Percentiles rank a stretch among this genome's conserved stretches.
Evolutionary conservation across 176 grass and related monocot species (phyloP).

Genomic region (Musa schizocarpa): DNA sequence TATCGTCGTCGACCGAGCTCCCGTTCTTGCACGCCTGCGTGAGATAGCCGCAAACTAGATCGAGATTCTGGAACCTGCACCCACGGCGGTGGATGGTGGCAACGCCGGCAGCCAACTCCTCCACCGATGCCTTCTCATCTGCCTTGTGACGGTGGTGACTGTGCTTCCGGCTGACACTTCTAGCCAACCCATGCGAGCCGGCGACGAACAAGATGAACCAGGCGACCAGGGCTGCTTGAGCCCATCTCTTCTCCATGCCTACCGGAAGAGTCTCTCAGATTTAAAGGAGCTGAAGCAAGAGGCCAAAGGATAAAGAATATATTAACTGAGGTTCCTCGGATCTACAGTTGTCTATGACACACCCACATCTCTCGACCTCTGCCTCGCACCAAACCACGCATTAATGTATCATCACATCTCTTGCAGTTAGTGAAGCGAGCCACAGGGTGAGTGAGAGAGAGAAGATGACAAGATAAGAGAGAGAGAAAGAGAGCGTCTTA

Average conservation of each 20-base stretch:
- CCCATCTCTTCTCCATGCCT: background rate
- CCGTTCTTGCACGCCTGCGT: background rate
- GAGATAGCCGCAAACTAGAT: background rate
- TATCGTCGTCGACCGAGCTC: slow-evolving; percentile 16
- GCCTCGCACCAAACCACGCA: background rate
- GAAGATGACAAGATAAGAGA: background rate
- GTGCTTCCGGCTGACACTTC: background rate
- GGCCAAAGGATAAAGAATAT: too few species aligned
- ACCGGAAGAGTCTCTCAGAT: too few species aligned
- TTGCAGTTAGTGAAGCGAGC: background rate
- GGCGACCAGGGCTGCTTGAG: background rate
- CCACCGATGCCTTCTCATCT: background rate
- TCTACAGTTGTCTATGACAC: background rate
- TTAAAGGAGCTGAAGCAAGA: too few species aligned
- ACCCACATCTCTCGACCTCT: background rate
- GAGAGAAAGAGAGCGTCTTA: background rate
- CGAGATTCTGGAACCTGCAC: background rate
- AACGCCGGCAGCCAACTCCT: background rate
- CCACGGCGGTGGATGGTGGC: background rate
- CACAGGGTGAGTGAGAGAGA: too few species aligned
- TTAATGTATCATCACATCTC: slow-evolving; percentile 11
- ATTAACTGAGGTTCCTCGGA: background rate
- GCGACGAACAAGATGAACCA: slow-evolving; percentile 9
- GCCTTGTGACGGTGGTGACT: background rate
- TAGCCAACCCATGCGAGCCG: background rate